Conservation (phyloP, 1,139 yeast genomes). For the Saccharomyces hybrid region DNA sequence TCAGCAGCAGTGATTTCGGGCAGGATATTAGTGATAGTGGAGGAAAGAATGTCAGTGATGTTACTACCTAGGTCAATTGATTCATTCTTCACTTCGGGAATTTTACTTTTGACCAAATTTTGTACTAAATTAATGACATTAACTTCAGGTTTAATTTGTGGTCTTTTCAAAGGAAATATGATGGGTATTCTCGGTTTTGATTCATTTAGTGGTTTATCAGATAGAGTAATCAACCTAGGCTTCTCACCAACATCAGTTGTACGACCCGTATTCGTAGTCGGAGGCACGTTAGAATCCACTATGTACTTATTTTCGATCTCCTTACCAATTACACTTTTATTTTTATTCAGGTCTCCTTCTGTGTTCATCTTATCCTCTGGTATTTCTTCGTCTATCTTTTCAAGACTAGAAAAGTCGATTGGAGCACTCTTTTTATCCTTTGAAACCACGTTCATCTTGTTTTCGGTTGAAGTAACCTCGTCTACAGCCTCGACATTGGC, state of each 20-base stretch:
- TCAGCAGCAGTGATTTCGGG: conserved; percentile 1
- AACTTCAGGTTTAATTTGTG: background rate
- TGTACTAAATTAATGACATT: background rate
- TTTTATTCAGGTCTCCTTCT: background rate
- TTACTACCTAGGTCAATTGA: background rate
- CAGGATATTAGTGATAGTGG: conserved; percentile 3
- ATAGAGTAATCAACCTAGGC: background rate
- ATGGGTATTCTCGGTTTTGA: background rate
- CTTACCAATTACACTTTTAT: background rate
- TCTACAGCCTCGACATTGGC: background rate
- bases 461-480: background rate
- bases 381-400: background rate
- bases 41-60: conserved; percentile 3
- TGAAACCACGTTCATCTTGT: background rate
- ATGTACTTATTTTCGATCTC: background rate
- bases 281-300: background rate
- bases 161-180: background rate
- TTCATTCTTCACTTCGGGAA: background rate
- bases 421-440: background rate
- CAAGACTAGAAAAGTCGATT: background rate
- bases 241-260: background rate
- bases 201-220: background rate
- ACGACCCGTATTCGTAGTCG: background rate
- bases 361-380: background rate
- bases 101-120: background rate